Base-by-base conservation (phyloP, 2,329 filamentous ascomycete species). In the Exserohilum rostratum region DNA sequence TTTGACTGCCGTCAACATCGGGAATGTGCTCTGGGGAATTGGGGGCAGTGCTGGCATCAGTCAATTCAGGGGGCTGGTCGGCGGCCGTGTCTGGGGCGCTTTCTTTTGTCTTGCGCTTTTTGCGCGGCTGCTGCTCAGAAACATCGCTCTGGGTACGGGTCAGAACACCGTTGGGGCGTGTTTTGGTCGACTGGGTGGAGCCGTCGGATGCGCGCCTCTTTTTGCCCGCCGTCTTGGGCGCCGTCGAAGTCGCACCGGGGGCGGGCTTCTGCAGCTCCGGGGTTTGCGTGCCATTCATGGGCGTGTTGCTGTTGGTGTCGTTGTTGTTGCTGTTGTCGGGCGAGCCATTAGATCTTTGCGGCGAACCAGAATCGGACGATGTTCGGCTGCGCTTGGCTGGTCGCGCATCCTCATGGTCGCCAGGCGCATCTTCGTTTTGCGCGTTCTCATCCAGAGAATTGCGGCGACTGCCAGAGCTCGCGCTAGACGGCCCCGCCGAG, bases 341-440 rank as follows among this genome's bases (percentile, higher is more conserved):
- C 48, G 69, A 69, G 58, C 58, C 66, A 62, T 68, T 69, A 27
- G 67, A 65, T 44, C 55, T 58, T 50, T 60, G 65, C 58, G 69
- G 68, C 69, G 71, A 75, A 69, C 67, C 70, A 70, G 70, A 69
- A 58, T 71, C 68, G 65, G 70, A 71, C 61, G 67, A 74, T 60
- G 65, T 64, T 71, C 71, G 72, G 67, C 61, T 68, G 65, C 65
- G 70, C 72, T 75, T 74, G 65, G 71, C 68, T 68, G 70, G 68
- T 49, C 62, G 66, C 60, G 69, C 71, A 70, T 72, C 67, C 51
- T 71, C 71, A 63, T 63, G 57, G 53, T 70, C 67, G 55, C 64
- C 67, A 51, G 61, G 58, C 46, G 58, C 66, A 58, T 69, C 60
- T 38, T 67, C 59, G 57, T 62, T 63, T 57, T 67, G 70, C 65